Evolutionary conservation across 78 protist genomes (phyloP), one percentile per base, ranked within the genome.

Genomic region (Dictyostelium intermedium): DNA sequence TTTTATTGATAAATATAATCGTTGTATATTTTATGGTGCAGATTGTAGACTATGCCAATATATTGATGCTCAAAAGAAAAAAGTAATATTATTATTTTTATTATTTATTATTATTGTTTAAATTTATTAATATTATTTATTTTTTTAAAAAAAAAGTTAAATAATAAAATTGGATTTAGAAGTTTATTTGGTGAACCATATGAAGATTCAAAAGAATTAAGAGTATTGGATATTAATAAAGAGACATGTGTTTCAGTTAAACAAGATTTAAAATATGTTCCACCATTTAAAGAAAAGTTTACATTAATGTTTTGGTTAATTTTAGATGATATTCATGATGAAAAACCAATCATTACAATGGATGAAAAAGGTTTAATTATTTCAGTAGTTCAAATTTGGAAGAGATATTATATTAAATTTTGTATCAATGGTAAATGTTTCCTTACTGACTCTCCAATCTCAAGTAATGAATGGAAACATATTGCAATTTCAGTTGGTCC

Each of bases 11-110:
- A 89, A 89, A 25, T 80, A 89, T 35, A n/a, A 78, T 6, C 35
- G 82, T 79, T 89, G 94, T 89, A 25, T 70, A 34, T 89, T 89
- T 43, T 89, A 89, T 70, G 41, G 45, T n/a, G 66, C 81, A 3
- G 94, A 89, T 56, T 89, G 94, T 69, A 70, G 77, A 7, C 6
- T 89, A 34, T 89, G 94, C 69, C 63, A 73, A 53, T 30, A 86
- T 41, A 72, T 72, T 13, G 43, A 72, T 16, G 45, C 9, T 11
- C 25, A 34, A 27, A 72, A 72, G 30, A 66, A 66, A 66, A 66
- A 66, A 10, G 18, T 66, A 27, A 61, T 10, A n/a, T n/a, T n/a
- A n/a, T 70, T 25, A 39, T 39, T 11, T 16, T 32, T 30, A 69
- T 69, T 10, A 2, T 45, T 2, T 9, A 45, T 45, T 45, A n/a